Conservation (phyloP, 139 green algal genomes). For the Picochlorum costavermella region DNA sequence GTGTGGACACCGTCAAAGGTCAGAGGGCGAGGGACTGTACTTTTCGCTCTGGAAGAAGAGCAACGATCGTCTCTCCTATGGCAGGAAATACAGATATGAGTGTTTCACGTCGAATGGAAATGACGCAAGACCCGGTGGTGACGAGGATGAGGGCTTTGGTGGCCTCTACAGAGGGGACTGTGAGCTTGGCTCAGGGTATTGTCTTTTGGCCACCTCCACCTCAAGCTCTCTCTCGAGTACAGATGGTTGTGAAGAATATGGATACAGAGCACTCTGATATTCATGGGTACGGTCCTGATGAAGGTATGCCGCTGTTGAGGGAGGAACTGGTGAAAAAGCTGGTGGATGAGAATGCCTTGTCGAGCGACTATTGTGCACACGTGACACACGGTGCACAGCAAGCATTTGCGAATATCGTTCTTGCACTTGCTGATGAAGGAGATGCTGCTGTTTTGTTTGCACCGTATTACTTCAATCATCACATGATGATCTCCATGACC, state of each 20-base stretch:
- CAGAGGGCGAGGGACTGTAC: no score
- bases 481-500: conserved; percentile 74
- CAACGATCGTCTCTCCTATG: no score
- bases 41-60: no score
- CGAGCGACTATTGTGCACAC: conserved; percentile 64
- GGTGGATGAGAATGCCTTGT: conserved; percentile 54
- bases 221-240: conserved; percentile 29
- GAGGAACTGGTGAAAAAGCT: conserved; percentile 70
- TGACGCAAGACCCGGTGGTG: conserved; percentile 66
- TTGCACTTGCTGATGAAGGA: conserved; percentile 59
- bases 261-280: conserved; percentile 5
- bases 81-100: neutral
- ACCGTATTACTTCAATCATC: conserved; percentile 96
- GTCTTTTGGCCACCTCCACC: conserved; percentile 73
- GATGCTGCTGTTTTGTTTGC: conserved; percentile 76
- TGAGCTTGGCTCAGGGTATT: conserved; percentile 72
- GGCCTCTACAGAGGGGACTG: conserved; percentile 21
- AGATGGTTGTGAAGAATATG: no score
- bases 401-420: conserved; percentile 78
- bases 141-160: conserved; percentile 61
- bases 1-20: no score
- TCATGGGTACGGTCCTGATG: conserved; percentile 56
- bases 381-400: conserved; percentile 88
- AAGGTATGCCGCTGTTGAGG: conserved; percentile 65
- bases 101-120: conserved; percentile 43